Evolutionary conservation across 139 green algal species (phyloP), one percentile per base, ranked within the genome.

Genomic region (Chara braunii): DNA sequence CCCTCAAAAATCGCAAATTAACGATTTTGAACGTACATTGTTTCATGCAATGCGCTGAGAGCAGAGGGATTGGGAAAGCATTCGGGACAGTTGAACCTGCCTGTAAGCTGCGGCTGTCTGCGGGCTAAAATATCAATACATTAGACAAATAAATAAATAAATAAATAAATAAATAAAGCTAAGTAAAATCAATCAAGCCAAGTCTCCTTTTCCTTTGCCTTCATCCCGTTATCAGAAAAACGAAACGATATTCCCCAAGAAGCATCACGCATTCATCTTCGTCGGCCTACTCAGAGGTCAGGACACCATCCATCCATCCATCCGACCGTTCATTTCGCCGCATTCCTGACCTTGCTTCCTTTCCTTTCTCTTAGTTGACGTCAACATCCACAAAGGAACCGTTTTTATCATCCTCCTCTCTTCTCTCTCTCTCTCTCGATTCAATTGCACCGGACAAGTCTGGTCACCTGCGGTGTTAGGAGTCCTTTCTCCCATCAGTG

Each of bases 351-450:
- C 40, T 18, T 18, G 40, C 40, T 48, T 18, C 40, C 40, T 14
- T 18, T 48, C 40, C 40, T 18, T 18, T 31, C 35, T 28, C 45
- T 7, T 8, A 28, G 33, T 55, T 5, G 45, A 7, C 45, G 33
- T 48, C 18, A 48, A 29, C 18, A 48, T 14, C 18, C 18, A 48
- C 18, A 48, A 18, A 18, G 40, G 40, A 48, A 48, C 18, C 18
- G 40, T 48, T 14, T 48, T 48, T 48, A 18, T 48, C 18, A 18
- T n/a, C 50, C 50, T 14, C n/a, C 50, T 58, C 50, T 12, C 50
- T 58, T 48, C 14, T 14, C 50, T 58, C 50, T 12, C 50, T 58
- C 14, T 58, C 50, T 24, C n/a, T 58, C 50, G n/a, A n/a, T n/a
- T n/a, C n/a, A n/a, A n/a, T n/a, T n/a, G n/a, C n/a, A n/a, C n/a